Conservation (phyloP, 441 rosid species). For the Sinapis alba region DNA sequence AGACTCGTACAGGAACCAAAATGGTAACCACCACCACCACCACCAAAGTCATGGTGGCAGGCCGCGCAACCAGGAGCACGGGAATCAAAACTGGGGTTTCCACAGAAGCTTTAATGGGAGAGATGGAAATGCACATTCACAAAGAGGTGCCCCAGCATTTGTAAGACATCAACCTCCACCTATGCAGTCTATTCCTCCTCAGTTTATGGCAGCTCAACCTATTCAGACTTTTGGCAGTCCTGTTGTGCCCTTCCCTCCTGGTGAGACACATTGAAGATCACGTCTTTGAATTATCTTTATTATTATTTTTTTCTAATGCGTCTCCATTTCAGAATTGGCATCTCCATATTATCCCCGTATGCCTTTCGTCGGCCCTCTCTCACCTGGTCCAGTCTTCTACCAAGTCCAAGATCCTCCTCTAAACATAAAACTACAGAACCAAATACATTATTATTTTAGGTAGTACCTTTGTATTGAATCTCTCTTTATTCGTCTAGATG, state of each 20-base stretch:
- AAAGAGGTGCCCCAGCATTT: conserved; percentile 57
- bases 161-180: conserved; percentile 65
- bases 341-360: conserved; percentile 56
- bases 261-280: conserved; percentile 47
- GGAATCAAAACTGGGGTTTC: conserved; percentile 65
- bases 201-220: conserved; percentile 58
- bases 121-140: conserved; percentile 67
- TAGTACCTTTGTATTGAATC: conserved; percentile 33
- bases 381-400: conserved; percentile 54
- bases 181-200: conserved; percentile 42
- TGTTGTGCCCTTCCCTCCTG: conserved; percentile 58
- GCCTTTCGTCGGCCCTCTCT: conserved; percentile 49
- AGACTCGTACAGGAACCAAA: conserved; percentile 38
- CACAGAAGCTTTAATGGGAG: conserved; percentile 64
- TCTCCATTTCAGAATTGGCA: conserved; percentile 50
- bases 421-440: conserved; percentile 56
- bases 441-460: conserved; percentile 93
- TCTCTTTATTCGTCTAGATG: conserved; percentile 12
- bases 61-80: conserved; percentile 76
- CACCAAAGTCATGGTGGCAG: conserved; percentile 55
- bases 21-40: conserved; percentile 47
- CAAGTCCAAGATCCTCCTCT: conserved; percentile 58
- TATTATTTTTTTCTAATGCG: conserved; percentile 34
- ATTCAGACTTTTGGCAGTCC: conserved; percentile 56
- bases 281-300: conserved; percentile 10